Evolutionary conservation across 2,329 filamentous ascomycete species (phyloP).

Genomic region (Colletotrichum theobromicola): DNA sequence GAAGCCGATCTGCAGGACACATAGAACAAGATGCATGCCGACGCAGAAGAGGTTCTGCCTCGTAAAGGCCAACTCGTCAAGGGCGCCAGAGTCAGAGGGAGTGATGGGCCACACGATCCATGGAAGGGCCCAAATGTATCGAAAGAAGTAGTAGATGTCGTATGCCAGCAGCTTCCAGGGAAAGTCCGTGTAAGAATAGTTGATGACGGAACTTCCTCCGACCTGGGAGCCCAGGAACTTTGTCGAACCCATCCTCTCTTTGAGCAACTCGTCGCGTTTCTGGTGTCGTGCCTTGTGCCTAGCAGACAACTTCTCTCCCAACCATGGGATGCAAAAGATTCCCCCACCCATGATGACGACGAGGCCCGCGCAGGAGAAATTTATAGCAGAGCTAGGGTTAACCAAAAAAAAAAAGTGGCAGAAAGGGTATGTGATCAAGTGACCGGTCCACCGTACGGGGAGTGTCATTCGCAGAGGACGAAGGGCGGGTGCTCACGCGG

Average conservation of each 20-base stretch:
- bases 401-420: neutral
- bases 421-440: constrained; percentile 17
- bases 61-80: constrained; percentile 70
- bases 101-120: constrained; percentile 64
- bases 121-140: constrained; percentile 61
- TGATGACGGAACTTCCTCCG: constrained; percentile 61
- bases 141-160: constrained; percentile 62
- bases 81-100: constrained; percentile 54
- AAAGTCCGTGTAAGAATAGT: constrained; percentile 65
- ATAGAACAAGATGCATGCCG: constrained; percentile 61
- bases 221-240: constrained; percentile 65
- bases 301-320: neutral
- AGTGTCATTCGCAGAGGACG: neutral
- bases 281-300: constrained; percentile 2
- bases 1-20: constrained; percentile 64
- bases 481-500: constrained; percentile 16
- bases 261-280: constrained; percentile 1
- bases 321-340: constrained; percentile 1
- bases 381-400: neutral
- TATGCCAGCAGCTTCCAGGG: constrained; percentile 55
- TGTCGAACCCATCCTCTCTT: constrained; percentile 34
- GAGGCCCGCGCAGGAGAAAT: neutral
- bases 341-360: constrained; percentile 6
- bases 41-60: constrained; percentile 61
- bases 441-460: neutral